A percentile compares a stretch with the other conserved stretches of the same genome.
These are phyloP conservation scores for Oxyria digyna DNA, from an alignment of 148 eudicot species.

Conservation along the genomic window DNA sequence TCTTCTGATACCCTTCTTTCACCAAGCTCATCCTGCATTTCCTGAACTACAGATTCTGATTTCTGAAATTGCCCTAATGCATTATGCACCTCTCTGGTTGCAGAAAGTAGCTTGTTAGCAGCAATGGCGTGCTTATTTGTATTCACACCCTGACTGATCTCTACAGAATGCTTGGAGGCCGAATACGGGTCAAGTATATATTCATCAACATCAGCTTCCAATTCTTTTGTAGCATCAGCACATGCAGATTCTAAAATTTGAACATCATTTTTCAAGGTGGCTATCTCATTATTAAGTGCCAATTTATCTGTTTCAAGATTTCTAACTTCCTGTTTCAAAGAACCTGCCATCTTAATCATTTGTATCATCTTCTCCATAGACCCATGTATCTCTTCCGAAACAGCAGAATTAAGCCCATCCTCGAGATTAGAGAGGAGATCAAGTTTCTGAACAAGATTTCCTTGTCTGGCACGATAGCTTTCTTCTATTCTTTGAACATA, in stretches of 20 bases:
- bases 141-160: neutral
- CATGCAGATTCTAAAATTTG: slow-evolving; percentile 48
- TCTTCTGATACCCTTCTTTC: slow-evolving; percentile 29
- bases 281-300: slow-evolving; percentile 26
- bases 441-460: slow-evolving; percentile 32
- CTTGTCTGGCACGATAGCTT: slow-evolving; percentile 30
- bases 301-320: slow-evolving; percentile 39
- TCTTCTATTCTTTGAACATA: slow-evolving; percentile 40
- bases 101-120: slow-evolving; percentile 33
- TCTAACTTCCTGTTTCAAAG: slow-evolving; percentile 28
- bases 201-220: slow-evolving; percentile 25
- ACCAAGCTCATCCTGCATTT: slow-evolving; percentile 39
- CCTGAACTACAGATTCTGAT: slow-evolving; percentile 24
- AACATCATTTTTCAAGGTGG: slow-evolving; percentile 36
- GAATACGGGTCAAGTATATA: slow-evolving; percentile 10
- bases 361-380: slow-evolving; percentile 28
- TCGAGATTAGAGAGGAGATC: slow-evolving; percentile 34
- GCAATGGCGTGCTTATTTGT: slow-evolving; percentile 21
- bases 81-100: slow-evolving; percentile 36
- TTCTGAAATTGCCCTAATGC: slow-evolving; percentile 30
- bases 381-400: slow-evolving; percentile 37
- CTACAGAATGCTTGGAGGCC: neutral
- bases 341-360: slow-evolving; percentile 22
- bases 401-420: slow-evolving; percentile 45
- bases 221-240: slow-evolving; percentile 34